phyloP scores from a whole-genome alignment of 768 basidiomycete species.

The Trametopsis cervina region DNA sequence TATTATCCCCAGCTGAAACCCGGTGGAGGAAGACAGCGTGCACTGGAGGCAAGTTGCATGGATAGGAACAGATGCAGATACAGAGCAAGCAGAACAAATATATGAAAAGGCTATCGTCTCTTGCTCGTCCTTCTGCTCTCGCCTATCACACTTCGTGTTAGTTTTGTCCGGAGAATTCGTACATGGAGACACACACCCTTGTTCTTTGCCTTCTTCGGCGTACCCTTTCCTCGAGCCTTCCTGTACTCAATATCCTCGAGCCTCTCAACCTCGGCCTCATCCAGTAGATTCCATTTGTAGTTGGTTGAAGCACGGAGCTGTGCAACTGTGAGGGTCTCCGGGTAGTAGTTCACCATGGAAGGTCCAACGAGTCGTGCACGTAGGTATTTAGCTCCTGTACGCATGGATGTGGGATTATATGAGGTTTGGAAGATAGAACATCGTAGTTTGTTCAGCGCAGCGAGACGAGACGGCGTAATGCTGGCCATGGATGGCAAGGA shows the following conservation, averaged over 20 bases:
- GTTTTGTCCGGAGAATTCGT: background rate
- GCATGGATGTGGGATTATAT: conserved; percentile 74
- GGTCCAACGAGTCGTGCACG: conserved; percentile 77
- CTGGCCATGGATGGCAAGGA: conserved; percentile 19
- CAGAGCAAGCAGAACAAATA: background rate
- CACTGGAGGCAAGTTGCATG: no score
- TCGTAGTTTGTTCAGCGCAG: conserved; percentile 55
- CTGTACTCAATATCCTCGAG: conserved; percentile 59
- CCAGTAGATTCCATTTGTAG: conserved; percentile 36
- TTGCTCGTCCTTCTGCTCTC: conserved; percentile 46
- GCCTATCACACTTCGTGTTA: conserved; percentile 24
- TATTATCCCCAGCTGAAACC: no score
- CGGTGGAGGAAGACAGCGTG: no score
- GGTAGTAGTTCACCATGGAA: conserved; percentile 82
- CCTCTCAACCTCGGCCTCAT: conserved; percentile 62
- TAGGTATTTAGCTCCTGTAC: conserved; percentile 92
- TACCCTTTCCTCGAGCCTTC: conserved; percentile 75
- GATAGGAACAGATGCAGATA: no score
- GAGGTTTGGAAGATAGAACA: conserved; percentile 79
- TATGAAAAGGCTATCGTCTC: conserved; percentile 26
- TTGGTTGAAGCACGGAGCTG: conserved; percentile 34
- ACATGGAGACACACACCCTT: conserved; percentile 41
- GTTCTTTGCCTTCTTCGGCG: conserved; percentile 72
- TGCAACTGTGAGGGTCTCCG: conserved; percentile 48
- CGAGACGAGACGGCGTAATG: conserved; percentile 45